A percentile compares a stretch with the other conserved stretches of the same genome.
Evolutionary conservation across 2,329 filamentous ascomycete genomes (phyloP).

Genomic region (Pestalotiopsis sp.): DNA sequence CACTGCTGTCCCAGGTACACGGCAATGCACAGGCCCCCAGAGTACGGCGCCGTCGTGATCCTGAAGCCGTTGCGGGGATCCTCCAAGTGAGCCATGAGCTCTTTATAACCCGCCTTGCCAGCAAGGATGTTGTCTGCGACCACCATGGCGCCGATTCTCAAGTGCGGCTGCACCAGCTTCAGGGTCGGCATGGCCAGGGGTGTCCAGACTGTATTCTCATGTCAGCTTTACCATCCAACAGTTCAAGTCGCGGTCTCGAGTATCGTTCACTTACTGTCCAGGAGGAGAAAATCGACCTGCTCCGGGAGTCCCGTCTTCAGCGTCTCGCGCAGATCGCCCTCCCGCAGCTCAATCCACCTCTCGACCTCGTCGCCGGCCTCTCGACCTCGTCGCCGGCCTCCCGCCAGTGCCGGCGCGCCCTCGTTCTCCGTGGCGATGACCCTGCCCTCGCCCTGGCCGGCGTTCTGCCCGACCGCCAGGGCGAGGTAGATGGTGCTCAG

Average conservation of each 20-base stretch:
- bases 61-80: constrained; percentile 48
- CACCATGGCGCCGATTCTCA: constrained; percentile 48
- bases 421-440: constrained; percentile 65
- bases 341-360: constrained; percentile 53
- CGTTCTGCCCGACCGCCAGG: constrained; percentile 53
- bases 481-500: constrained; percentile 64
- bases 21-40: constrained; percentile 37
- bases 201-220: constrained; percentile 49
- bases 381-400: constrained; percentile 48
- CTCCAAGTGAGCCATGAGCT: constrained; percentile 47
- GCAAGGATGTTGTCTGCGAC: constrained; percentile 49
- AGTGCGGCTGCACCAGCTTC: constrained; percentile 41
- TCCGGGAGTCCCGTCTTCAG: constrained; percentile 47
- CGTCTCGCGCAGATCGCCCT: constrained; percentile 58
- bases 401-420: too few relatives aligned
- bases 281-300: constrained; percentile 53
- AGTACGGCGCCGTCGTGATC: constrained; percentile 47
- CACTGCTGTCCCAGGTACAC: neutral
- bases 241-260: neutral
- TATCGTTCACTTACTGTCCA: constrained; percentile 55
- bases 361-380: constrained; percentile 48
- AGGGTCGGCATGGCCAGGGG: constrained; percentile 53
- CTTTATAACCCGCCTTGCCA: constrained; percentile 40
- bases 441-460: constrained; percentile 28
- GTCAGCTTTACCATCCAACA: neutral